Conservation (phyloP, 2,329 filamentous ascomycete species). For the Ceratocystis albifundus region DNA sequence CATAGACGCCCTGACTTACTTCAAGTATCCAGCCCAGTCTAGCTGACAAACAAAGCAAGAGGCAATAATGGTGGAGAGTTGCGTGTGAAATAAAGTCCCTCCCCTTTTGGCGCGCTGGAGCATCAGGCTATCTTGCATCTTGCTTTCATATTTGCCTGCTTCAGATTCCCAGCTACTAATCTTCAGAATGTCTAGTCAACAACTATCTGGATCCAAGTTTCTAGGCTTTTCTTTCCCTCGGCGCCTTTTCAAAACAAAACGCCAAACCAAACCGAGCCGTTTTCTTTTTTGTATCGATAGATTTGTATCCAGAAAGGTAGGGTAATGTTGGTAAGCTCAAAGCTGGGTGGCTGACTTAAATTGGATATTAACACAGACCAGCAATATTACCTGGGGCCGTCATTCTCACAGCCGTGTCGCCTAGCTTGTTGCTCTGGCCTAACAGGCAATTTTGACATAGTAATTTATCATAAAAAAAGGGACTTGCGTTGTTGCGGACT, state of each 20-base stretch:
- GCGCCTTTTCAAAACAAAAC: neutral
- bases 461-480: neutral
- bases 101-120: no score
- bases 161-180: no score
- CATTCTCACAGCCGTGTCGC: neutral
- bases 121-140: no score
- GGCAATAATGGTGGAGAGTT: neutral
- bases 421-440: neutral
- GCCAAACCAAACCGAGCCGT: neutral
- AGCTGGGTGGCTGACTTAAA: neutral
- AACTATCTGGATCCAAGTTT: neutral
- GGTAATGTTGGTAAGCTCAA: neutral
- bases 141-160: no score
- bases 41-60: constrained; percentile 3
- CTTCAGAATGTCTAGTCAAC: neutral
- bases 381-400: neutral
- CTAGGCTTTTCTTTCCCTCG: neutral
- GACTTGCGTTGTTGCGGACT: neutral
- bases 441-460: neutral
- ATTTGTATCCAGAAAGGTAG: neutral
- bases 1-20: neutral
- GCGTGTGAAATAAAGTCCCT: neutral
- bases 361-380: neutral
- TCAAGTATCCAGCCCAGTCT: neutral
- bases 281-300: neutral